Conservation (phyloP, 1,284 basidiomycete species). For the Puccinia horiana region DNA sequence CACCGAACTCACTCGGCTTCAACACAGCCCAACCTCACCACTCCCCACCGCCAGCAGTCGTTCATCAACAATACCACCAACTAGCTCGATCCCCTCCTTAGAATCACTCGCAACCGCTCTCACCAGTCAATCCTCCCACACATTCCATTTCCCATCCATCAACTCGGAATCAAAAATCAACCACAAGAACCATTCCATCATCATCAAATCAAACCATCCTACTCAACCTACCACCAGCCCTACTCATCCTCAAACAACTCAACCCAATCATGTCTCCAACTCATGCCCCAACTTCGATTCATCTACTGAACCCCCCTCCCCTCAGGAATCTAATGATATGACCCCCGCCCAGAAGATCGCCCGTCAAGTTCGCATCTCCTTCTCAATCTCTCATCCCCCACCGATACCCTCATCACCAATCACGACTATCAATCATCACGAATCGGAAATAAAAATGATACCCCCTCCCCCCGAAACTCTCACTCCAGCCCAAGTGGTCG, state of each 20-base stretch:
- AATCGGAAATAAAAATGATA: background rate
- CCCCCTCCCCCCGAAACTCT: background rate
- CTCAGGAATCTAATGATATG: constrained; percentile 12
- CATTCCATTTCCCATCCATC: constrained; percentile 1
- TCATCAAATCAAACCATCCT: background rate
- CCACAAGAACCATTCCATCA: background rate
- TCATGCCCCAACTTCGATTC: background rate
- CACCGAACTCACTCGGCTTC: too few species aligned
- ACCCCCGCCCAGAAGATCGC: constrained; percentile 50
- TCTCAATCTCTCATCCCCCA: constrained; percentile 39
- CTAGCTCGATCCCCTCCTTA: background rate
- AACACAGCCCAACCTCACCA: too few species aligned
- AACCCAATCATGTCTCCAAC: background rate
- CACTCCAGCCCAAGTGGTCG: constrained; percentile 39
- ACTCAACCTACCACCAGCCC: background rate
- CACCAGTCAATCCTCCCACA: background rate
- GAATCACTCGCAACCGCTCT: background rate
- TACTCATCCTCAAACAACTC: background rate
- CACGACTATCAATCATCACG: background rate
- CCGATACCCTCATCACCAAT: constrained; percentile 7
- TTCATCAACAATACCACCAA: too few species aligned
- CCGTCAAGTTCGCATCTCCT: constrained; percentile 47
- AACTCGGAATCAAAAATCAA: background rate
- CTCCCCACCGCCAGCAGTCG: too few species aligned
- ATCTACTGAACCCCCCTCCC: background rate